Percentiles rank a stretch among this genome's conserved stretches.
These are phyloP conservation scores for Candida sphagnicola DNA, from an alignment of 805 yeast genomes.

Conservation along the genomic window DNA sequence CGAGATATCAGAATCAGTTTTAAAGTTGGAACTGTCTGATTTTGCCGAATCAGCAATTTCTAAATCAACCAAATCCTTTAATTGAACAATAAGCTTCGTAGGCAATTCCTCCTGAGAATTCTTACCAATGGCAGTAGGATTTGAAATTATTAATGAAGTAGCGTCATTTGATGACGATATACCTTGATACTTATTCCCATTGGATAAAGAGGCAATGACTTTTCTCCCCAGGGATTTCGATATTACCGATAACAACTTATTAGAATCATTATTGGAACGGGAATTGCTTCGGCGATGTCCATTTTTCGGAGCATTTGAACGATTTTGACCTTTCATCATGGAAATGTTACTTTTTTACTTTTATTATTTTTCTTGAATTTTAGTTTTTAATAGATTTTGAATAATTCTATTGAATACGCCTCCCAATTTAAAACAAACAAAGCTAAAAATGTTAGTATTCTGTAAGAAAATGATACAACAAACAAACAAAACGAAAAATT, in stretches of 20 bases:
- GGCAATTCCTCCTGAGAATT: slow-evolving; percentile 35
- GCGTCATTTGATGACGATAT: slow-evolving; percentile 26
- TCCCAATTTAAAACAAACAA: slow-evolving; percentile 3
- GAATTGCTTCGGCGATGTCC: slow-evolving; percentile 24
- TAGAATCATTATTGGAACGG: slow-evolving; percentile 21
- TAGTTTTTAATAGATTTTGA: not conserved
- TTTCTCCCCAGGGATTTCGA: slow-evolving; percentile 55
- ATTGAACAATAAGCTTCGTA: slow-evolving; percentile 41
- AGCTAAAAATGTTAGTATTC: slow-evolving; percentile 4
- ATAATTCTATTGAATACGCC: slow-evolving; percentile 3
- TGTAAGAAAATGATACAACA: too few species aligned
- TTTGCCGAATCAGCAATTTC: slow-evolving; percentile 39
- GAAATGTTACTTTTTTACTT: not conserved
- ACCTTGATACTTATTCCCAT: slow-evolving; percentile 62
- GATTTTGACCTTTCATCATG: slow-evolving; percentile 21
- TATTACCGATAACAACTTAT: slow-evolving; percentile 52
- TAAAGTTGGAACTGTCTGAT: slow-evolving; percentile 38
- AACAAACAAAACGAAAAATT: too few species aligned
- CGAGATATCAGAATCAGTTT: slow-evolving; percentile 84
- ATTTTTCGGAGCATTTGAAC: slow-evolving; percentile 12
- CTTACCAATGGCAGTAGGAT: not conserved
- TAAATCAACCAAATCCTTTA: slow-evolving; percentile 50
- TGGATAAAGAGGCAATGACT: slow-evolving; percentile 54
- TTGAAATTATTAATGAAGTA: not conserved
- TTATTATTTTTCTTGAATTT: not conserved